A percentile compares a stretch with the other conserved stretches of the same genome.
These are phyloP conservation scores for Coemansia erecta DNA, from an alignment of 192 early-diverging fungal genomes.

Conservation along the genomic window DNA sequence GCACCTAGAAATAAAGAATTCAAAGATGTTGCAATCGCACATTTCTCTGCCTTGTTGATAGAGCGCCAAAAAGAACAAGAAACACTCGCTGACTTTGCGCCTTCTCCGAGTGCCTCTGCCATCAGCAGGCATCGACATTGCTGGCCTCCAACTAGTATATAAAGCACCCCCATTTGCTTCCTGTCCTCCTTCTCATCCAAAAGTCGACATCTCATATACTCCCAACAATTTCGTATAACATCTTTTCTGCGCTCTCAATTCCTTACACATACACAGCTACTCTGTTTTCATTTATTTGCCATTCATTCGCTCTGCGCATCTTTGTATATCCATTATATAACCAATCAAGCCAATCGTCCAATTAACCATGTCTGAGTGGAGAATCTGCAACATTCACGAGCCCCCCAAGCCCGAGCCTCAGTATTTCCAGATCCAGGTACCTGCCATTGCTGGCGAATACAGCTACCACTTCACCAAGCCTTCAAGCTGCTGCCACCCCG, in stretches of 20 bases:
- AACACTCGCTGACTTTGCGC: not conserved
- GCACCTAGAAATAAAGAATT: slow-evolving; percentile 5
- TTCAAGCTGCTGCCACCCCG: not conserved
- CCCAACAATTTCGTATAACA: slow-evolving; percentile 1
- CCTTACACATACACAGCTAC: too few relatives aligned
- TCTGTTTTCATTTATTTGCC: not conserved
- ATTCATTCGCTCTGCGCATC: not conserved
- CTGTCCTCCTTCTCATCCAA: not conserved
- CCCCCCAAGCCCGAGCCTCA: not conserved
- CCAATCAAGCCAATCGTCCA: not conserved
- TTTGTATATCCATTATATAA: not conserved
- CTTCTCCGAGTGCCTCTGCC: too few relatives aligned
- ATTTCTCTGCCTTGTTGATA: slow-evolving; percentile 1
- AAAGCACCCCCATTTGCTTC: not conserved
- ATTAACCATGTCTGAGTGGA: slow-evolving; percentile 4
- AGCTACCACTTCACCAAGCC: not conserved
- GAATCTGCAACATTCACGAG: not conserved
- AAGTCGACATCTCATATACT: not conserved
- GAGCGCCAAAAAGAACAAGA: slow-evolving; percentile 2
- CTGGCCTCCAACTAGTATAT: not conserved
- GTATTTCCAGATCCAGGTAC: not conserved
- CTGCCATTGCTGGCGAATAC: not conserved
- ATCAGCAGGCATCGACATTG: not conserved
- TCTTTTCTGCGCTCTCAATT: not conserved
- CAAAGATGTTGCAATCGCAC: not conserved